Conservation (phyloP, 345 rosid species). For the Gynandropsis gynandra region DNA sequence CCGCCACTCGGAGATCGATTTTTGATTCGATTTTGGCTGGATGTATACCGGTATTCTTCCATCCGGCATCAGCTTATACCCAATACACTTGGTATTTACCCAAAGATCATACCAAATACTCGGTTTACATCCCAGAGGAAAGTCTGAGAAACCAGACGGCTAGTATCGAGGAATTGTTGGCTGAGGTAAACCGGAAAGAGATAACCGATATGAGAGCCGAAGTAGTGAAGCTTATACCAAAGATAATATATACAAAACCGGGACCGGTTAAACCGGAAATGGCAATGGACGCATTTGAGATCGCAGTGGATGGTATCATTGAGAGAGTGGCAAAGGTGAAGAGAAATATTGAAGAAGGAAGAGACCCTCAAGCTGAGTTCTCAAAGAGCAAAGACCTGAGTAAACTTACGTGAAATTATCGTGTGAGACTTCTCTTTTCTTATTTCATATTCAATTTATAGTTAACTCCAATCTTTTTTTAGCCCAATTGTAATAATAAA, state of each 20-base stretch:
- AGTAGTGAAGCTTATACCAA: slow-evolving; percentile 43
- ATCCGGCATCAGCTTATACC: slow-evolving; percentile 39
- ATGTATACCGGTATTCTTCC: slow-evolving; percentile 69
- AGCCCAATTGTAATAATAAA: background rate
- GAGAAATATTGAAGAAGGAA: slow-evolving; percentile 19
- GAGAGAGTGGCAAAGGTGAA: slow-evolving; percentile 32
- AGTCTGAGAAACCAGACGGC: slow-evolving; percentile 22
- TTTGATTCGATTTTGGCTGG: slow-evolving; percentile 56
- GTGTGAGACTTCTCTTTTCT: background rate
- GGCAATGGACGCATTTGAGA: slow-evolving; percentile 40
- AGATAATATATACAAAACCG: slow-evolving; percentile 41
- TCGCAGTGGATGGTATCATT: slow-evolving; percentile 36
- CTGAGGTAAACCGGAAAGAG: slow-evolving; percentile 15
- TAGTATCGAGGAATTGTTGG: slow-evolving; percentile 21
- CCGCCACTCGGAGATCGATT: slow-evolving; percentile 44
- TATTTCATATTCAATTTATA: background rate
- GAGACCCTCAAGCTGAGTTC: slow-evolving; percentile 21
- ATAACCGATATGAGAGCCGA: slow-evolving; percentile 38
- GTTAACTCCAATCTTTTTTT: too few species aligned
- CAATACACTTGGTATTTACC: slow-evolving; percentile 63
- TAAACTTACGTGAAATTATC: slow-evolving; percentile 3
- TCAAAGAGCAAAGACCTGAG: slow-evolving; percentile 24
- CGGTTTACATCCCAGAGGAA: slow-evolving; percentile 36
- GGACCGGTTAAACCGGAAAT: slow-evolving; percentile 19
- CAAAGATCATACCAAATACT: slow-evolving; percentile 32